A percentile compares a stretch with the other conserved stretches of the same genome.
phyloP scores from a whole-genome alignment of 257 asterid genomes.

The Solanum piurae region DNA sequence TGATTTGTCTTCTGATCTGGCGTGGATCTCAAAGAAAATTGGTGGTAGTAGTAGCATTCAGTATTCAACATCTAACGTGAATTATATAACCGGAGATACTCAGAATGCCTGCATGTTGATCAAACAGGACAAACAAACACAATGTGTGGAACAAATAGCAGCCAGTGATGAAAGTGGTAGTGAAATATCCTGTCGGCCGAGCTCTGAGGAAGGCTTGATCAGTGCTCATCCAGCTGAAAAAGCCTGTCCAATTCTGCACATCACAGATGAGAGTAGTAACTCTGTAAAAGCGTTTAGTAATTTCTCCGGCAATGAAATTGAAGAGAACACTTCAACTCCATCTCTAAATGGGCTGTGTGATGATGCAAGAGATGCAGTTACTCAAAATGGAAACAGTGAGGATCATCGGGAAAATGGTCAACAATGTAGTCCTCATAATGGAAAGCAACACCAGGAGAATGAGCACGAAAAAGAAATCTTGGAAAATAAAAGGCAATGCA shows the following conservation, averaged over 20 bases:
- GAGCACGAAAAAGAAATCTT: slow-evolving; percentile 8
- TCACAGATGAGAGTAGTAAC: slow-evolving; percentile 3
- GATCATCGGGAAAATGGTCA: neutral
- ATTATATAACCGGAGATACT: slow-evolving; percentile 11
- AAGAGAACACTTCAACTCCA: slow-evolving; percentile 9
- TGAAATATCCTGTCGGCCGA: neutral
- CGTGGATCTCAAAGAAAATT: slow-evolving; percentile 41
- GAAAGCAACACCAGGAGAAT: slow-evolving; percentile 13
- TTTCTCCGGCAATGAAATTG: neutral
- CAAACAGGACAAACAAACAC: slow-evolving; percentile 2
- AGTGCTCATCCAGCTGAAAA: slow-evolving; percentile 3
- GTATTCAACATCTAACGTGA: slow-evolving; percentile 3
- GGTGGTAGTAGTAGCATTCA: slow-evolving; percentile 16
- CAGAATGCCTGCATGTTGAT: slow-evolving; percentile 4
- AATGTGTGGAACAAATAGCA: slow-evolving; percentile 6
- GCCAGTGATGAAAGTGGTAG: slow-evolving; percentile 8
- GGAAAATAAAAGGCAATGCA: slow-evolving; percentile 20
- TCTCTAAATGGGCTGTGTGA: slow-evolving; percentile 1
- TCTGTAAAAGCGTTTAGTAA: neutral
- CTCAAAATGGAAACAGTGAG: slow-evolving; percentile 5
- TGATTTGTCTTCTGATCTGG: slow-evolving; percentile 46
- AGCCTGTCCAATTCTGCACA: slow-evolving; percentile 1
- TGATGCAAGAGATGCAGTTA: slow-evolving; percentile 9
- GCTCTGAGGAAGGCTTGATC: slow-evolving; percentile 2
- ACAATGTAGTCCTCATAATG: neutral